Conservation (phyloP, 805 yeast genomes). For the Kazachstania bromeliacearum region DNA sequence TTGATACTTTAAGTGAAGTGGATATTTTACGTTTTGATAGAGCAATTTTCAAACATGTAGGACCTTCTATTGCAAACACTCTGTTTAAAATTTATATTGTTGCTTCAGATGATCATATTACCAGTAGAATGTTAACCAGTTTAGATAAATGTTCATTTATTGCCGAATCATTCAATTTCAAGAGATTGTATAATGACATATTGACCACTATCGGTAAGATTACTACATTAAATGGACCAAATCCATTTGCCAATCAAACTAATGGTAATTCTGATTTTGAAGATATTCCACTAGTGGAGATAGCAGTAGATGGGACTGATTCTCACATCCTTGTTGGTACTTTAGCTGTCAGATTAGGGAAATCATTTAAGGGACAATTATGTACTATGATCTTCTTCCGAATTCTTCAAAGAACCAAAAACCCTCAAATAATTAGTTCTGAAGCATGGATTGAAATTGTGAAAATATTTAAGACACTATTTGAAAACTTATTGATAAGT, state of each 20-base stretch:
- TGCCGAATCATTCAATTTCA: constrained; percentile 54
- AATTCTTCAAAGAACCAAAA: constrained; percentile 50
- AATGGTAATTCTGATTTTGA: constrained; percentile 17
- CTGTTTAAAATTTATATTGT: constrained; percentile 71
- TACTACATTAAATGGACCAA: constrained; percentile 46
- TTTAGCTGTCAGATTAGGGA: constrained; percentile 73
- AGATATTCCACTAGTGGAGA: constrained; percentile 34
- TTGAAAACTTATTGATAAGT: constrained; percentile 60
- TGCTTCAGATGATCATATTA: constrained; percentile 84
- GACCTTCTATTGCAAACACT: constrained; percentile 59
- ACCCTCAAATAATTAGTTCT: constrained; percentile 30
- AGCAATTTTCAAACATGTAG: constrained; percentile 55
- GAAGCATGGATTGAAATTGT: constrained; percentile 54
- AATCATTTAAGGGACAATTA: constrained; percentile 84
- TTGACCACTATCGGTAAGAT: constrained; percentile 57
- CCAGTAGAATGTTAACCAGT: constrained; percentile 78
- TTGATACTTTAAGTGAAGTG: constrained; percentile 14
- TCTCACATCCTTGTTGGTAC: constrained; percentile 66
- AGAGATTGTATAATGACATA: constrained; percentile 52
- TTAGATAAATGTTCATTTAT: constrained; percentile 77
- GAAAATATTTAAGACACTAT: constrained; percentile 51
- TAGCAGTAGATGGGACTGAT: constrained; percentile 43
- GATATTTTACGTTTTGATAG: constrained; percentile 53
- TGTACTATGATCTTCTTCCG: constrained; percentile 81
- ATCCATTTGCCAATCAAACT: constrained; percentile 1